Percentiles rank a stretch among this genome's conserved stretches.
These are phyloP conservation scores for Fusarium sp. DNA, from an alignment of 2,329 filamentous ascomycete species.

Conservation along the genomic window DNA sequence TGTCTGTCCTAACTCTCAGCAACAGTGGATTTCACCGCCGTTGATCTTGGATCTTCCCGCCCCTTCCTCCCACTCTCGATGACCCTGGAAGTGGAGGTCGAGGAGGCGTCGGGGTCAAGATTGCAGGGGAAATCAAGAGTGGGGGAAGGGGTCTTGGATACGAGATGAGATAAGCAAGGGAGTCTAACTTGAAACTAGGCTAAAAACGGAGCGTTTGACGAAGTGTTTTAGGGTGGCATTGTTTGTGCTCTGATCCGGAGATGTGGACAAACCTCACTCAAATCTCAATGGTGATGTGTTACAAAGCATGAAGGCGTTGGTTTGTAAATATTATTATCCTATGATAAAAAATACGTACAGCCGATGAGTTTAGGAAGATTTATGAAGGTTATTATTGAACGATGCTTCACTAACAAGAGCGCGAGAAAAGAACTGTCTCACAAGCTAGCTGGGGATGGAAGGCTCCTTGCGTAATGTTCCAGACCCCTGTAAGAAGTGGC, in stretches of 20 bases:
- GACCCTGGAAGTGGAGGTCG: neutral
- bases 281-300: neutral
- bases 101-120: neutral
- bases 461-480: neutral
- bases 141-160: neutral
- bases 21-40: slow-evolving; percentile 1
- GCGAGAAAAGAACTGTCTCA: neutral
- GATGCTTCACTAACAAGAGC: neutral
- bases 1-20: neutral
- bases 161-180: neutral
- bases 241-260: neutral
- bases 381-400: neutral
- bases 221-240: neutral
- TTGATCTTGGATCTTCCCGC: neutral
- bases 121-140: neutral
- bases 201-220: slow-evolving; percentile 28
- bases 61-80: neutral
- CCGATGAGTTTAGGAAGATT: too few relatives aligned
- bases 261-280: neutral
- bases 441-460: too few relatives aligned
- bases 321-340: neutral
- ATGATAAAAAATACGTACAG: too few relatives aligned
- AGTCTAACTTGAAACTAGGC: slow-evolving; percentile 23
- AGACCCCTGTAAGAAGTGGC: neutral
- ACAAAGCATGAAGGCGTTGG: neutral